Base-by-base conservation (phyloP, 345 rosid genomes). In the Trapa bicornis region DNA sequence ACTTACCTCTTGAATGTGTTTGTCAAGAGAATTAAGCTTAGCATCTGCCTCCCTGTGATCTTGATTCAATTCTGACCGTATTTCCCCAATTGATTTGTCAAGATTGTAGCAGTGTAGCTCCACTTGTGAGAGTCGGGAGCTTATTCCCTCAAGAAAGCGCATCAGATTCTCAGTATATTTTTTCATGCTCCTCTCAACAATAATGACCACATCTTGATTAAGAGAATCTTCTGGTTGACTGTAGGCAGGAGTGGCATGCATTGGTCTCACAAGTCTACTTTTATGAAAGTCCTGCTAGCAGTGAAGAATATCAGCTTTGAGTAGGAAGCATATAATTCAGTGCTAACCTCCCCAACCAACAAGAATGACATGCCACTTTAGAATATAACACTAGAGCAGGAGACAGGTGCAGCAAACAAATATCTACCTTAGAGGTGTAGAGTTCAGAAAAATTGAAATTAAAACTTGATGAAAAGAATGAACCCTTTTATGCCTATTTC, bases 91-190 rank as follows among this genome's bases (percentile, higher is more conserved):
- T 1, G 96, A 83, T 80, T 91, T 95, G 77, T 95, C 99, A 68
- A 91, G 96, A 72, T 89, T 95, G 81, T 91, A 91, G 76, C 96
- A 95, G 68, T 85, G 84, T 15, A 91, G 72, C 72, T 95, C 99
- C 70, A 95, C 74, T 74, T 91, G 97, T 2, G 99, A 91, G 68
- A 95, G 80, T 39, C 99, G 88, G 0, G 97, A 95, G 77, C 97
- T 95, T 78, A 91, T 80, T 65, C 97, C 97, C 79, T 91, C 99
- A 7, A 95, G 97, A 79, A 89, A 91, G 37, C 96, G 96, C 90
- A 91, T 82, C 71, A 89, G 78, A 63, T 76, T 81, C 67, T 95
- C 99, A 0, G 86, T 69, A 67, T 91, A 86, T 65, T 83, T 87
- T 77, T 91, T 95, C 97, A 91, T 86, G 68, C 87, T 76, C 66